Conservation (phyloP, 306 rosid genomes). For the Castanopsis chinensis region DNA sequence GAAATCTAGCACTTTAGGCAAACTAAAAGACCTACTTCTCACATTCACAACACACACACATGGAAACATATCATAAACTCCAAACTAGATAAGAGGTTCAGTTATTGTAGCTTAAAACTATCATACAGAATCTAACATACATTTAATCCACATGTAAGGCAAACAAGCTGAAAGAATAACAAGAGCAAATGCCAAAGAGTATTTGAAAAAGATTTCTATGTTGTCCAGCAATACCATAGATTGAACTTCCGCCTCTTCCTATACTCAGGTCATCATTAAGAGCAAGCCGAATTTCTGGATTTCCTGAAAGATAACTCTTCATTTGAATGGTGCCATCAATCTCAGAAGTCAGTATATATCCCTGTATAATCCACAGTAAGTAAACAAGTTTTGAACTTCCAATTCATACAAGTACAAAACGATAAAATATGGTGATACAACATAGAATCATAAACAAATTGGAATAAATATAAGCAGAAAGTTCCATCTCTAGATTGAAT, state of each 20-base stretch:
- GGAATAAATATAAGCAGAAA: not conserved
- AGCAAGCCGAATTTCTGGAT: slow-evolving; percentile 92
- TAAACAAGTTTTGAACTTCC: slow-evolving; percentile 1
- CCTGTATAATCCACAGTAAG: slow-evolving; percentile 50
- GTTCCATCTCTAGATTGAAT: not conserved
- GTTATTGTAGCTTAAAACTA: slow-evolving; percentile 1
- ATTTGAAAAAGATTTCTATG: not conserved
- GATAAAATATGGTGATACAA: not conserved
- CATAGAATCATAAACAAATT: not conserved
- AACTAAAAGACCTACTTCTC: not conserved
- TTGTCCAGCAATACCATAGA: slow-evolving; percentile 28
- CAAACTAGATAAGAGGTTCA: slow-evolving; percentile 11
- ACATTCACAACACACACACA: not conserved
- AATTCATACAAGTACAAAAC: not conserved
- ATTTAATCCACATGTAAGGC: not conserved
- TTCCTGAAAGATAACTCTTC: slow-evolving; percentile 94
- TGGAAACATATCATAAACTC: slow-evolving; percentile 10
- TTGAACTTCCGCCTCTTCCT: slow-evolving; percentile 69
- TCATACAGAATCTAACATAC: not conserved
- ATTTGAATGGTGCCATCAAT: slow-evolving; percentile 97
- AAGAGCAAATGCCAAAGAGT: slow-evolving; percentile 1
- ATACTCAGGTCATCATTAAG: slow-evolving; percentile 85
- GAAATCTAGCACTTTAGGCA: not conserved
- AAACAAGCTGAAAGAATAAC: slow-evolving; percentile 15
- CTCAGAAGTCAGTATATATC: slow-evolving; percentile 88